phyloP scores from a whole-genome alignment of 2,329 filamentous ascomycete genomes.

The Colletotrichum sp. region DNA sequence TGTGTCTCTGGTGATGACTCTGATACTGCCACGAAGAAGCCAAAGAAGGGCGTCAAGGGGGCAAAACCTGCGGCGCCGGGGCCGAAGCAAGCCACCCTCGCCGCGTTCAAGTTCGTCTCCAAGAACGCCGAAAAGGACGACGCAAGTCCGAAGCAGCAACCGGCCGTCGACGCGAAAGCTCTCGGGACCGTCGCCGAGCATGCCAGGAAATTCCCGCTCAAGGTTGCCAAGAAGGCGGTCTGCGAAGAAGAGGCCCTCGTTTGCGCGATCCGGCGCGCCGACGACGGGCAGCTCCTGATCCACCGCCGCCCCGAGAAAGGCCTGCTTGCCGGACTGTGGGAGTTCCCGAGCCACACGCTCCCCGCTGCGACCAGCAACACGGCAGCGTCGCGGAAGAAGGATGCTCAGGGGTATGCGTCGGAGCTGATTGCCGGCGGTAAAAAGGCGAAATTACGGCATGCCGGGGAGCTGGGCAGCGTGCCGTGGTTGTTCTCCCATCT shows the following conservation, averaged over 20 bases:
- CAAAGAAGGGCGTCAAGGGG: constrained; percentile 2
- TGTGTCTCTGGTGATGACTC: constrained; percentile 7
- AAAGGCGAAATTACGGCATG: constrained; percentile 28
- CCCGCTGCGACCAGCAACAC: constrained; percentile 28
- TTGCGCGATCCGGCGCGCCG: constrained; percentile 50
- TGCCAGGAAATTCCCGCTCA: constrained; percentile 56
- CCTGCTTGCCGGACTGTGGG: constrained; percentile 60
- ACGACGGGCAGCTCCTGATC: constrained; percentile 52
- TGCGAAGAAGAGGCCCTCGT: constrained; percentile 58
- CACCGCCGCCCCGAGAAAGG: constrained; percentile 57
- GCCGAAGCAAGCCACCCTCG: constrained; percentile 33
- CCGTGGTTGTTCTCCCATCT: constrained; percentile 64
- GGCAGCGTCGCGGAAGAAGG: constrained; percentile 33
- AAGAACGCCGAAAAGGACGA: constrained; percentile 21
- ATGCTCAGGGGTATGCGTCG: constrained; percentile 39
- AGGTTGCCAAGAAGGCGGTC: constrained; percentile 54
- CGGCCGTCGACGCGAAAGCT: constrained; percentile 13
- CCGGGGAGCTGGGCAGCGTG: constrained; percentile 52
- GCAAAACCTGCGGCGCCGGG: not conserved
- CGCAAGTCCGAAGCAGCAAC: not conserved
- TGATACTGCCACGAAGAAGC: constrained; percentile 7
- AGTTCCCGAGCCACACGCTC: constrained; percentile 53
- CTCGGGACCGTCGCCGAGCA: constrained; percentile 45
- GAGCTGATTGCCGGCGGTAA: constrained; percentile 25
- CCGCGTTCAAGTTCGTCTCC: constrained; percentile 36